Conservation (phyloP, 1,284 basidiomycete species). For the Inonotus obliquus region DNA sequence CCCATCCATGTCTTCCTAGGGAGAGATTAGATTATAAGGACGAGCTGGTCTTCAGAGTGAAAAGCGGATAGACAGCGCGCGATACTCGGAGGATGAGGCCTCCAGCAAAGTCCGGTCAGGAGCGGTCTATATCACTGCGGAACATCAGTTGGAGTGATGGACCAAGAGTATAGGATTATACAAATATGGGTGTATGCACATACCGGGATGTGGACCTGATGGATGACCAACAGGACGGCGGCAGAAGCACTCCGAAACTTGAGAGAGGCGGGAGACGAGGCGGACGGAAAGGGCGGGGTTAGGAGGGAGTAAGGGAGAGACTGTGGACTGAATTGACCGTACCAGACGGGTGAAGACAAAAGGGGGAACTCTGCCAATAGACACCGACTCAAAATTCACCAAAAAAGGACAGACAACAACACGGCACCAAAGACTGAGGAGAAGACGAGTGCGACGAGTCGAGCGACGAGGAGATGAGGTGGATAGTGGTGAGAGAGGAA, state of each 20-base stretch:
- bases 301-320: neutral
- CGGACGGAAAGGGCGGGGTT: neutral
- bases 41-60: neutral
- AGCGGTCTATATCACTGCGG: neutral
- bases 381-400: neutral
- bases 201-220: neutral
- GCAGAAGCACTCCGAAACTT: neutral
- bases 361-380: neutral
- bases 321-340: conserved; percentile 1
- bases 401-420: neutral
- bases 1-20: neutral
- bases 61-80: neutral
- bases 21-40: neutral
- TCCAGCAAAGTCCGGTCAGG: neutral
- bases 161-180: neutral
- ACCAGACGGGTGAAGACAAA: conserved; percentile 13
- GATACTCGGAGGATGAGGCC: neutral
- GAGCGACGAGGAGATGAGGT: neutral
- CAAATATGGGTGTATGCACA: neutral
- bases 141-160: neutral
- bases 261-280: neutral
- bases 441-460: neutral
- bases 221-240: neutral
- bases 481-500: neutral
- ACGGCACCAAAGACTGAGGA: neutral